These are phyloP conservation scores for Oryza rufipogon DNA, from an alignment of 176 grass and related monocot species.

Conservation along the genomic window DNA sequence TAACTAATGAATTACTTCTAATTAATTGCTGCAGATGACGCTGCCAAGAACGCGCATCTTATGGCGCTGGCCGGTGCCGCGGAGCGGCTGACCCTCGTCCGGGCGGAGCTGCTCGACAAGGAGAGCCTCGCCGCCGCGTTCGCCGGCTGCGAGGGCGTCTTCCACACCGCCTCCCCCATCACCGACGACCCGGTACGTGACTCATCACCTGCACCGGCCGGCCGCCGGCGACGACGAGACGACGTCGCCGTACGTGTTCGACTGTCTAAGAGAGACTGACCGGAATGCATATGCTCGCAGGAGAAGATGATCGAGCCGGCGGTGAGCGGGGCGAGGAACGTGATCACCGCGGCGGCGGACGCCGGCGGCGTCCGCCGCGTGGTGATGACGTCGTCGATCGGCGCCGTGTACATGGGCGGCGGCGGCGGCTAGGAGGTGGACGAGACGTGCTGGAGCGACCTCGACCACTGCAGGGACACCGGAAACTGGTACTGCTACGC, in stretches of 20 bases:
- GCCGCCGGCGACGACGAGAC: too few relatives aligned
- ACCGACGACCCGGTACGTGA: slow-evolving; percentile 52
- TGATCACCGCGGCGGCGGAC: slow-evolving; percentile 26
- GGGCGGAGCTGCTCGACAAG: slow-evolving; percentile 52
- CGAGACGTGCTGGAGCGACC: slow-evolving; percentile 57
- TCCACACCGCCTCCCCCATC: slow-evolving; percentile 65
- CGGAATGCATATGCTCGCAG: background rate
- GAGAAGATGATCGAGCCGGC: slow-evolving; percentile 49
- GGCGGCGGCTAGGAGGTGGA: slow-evolving; percentile 22
- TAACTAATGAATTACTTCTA: too few relatives aligned
- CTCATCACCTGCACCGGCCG: too few relatives aligned
- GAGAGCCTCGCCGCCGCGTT: slow-evolving; percentile 54
- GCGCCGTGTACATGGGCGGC: slow-evolving; percentile 44
- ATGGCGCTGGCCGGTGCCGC: slow-evolving; percentile 41
- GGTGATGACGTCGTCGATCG: slow-evolving; percentile 47
- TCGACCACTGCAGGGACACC: slow-evolving; percentile 50
- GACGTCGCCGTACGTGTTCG: too few relatives aligned
- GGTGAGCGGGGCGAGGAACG: slow-evolving; percentile 39
- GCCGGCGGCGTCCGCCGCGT: slow-evolving; percentile 33
- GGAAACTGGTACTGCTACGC: slow-evolving; percentile 37
- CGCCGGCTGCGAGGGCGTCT: slow-evolving; percentile 61
- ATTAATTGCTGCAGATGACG: slow-evolving; percentile 28
- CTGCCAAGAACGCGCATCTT: slow-evolving; percentile 51
- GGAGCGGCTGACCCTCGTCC: slow-evolving; percentile 42
- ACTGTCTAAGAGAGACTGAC: too few relatives aligned